Percentiles rank a stretch among this genome's conserved stretches.
Evolutionary conservation across 345 rosid genomes (phyloP).

Genomic region (Populus ilicifolia): DNA sequence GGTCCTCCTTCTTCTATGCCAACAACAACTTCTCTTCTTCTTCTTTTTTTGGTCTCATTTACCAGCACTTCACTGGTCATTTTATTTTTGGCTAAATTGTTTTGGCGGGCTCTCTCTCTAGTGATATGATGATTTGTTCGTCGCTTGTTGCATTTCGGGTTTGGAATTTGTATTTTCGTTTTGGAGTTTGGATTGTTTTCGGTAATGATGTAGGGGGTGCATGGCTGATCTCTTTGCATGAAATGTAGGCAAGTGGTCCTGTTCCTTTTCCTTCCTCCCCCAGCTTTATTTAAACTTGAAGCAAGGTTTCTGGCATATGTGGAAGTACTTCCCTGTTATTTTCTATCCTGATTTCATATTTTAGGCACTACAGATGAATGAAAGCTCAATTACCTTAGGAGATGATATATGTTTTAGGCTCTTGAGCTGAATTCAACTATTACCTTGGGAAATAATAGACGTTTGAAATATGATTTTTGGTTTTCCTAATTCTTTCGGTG

Average conservation of each 20-base stretch:
- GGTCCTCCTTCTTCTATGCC: conserved; percentile 29
- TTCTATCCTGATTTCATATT: neutral
- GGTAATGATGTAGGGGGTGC: neutral
- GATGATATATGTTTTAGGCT: neutral
- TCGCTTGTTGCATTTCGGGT: neutral
- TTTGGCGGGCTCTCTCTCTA: conserved; percentile 7
- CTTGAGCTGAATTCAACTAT: neutral
- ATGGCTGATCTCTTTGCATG: conserved; percentile 5
- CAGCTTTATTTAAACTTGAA: neutral
- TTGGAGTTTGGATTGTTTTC: neutral
- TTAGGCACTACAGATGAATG: neutral
- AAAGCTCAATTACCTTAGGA: neutral
- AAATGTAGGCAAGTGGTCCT: conserved; percentile 14
- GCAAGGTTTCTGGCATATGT: conserved; percentile 1
- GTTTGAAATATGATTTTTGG: neutral
- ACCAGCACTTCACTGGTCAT: conserved; percentile 1
- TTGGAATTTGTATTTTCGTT: conserved; percentile 8
- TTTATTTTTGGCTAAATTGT: conserved; percentile 12
- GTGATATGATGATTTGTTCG: neutral
- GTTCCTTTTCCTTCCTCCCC: neutral
- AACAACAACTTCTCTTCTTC: neutral
- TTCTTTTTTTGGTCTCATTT: neutral
- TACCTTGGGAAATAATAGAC: neutral
- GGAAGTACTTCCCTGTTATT: conserved; percentile 2
- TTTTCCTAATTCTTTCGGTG: neutral